Conservation (phyloP, 2,329 filamentous ascomycete species). For the Cercospora canescens region DNA sequence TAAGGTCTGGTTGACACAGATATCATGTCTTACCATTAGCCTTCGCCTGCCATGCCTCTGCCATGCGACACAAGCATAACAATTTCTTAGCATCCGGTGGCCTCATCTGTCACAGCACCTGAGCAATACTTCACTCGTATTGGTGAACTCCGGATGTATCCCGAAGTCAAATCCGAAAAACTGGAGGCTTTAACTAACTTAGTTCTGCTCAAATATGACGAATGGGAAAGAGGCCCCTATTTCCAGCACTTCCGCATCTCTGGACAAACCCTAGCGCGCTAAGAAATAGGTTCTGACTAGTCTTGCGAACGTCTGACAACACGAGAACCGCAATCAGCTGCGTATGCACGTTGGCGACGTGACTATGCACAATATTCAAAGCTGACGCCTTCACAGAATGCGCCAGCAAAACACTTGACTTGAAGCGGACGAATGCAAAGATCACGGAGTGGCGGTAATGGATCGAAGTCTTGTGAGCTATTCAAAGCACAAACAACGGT, state of each 20-base stretch:
- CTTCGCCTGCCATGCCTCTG: background rate
- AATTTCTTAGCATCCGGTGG: background rate
- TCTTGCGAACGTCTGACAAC: background rate
- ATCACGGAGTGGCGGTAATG: background rate
- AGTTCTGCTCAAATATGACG: background rate
- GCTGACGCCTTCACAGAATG: background rate
- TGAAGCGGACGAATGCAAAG: background rate
- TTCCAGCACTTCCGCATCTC: background rate
- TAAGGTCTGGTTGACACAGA: background rate
- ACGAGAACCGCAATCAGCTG: background rate
- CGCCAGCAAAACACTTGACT: background rate
- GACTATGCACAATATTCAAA: background rate
- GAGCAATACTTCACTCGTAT: background rate
- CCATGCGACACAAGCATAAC: background rate
- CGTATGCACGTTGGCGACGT: background rate
- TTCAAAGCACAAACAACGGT: background rate
- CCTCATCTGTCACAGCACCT: background rate
- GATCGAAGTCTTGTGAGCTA: background rate
- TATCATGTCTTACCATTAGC: background rate
- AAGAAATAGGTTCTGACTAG: conserved; percentile 1
- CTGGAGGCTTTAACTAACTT: background rate
- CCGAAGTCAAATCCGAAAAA: background rate
- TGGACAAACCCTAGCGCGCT: background rate
- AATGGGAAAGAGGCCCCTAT: background rate
- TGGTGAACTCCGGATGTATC: background rate